Conservation (phyloP, 148 eudicot species). For the Diospyros kaki region DNA sequence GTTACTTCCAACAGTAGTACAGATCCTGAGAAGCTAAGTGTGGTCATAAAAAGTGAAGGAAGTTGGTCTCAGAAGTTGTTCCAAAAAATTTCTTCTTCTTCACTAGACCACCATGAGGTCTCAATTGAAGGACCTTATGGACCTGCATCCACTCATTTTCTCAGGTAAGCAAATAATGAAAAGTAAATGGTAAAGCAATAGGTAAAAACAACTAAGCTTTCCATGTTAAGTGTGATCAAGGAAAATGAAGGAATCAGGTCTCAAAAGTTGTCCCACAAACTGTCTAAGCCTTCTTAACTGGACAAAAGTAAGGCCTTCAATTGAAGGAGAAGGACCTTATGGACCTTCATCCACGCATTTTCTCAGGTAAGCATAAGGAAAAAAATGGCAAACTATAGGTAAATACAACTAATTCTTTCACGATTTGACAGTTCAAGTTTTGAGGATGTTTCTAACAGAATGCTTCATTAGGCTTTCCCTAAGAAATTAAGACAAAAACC, state of each 20-base stretch:
- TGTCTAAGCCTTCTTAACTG: constrained; percentile 24
- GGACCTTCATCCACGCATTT: constrained; percentile 56
- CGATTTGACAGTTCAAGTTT: no score
- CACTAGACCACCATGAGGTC: constrained; percentile 42
- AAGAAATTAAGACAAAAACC: no score
- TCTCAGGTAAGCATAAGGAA: constrained; percentile 33
- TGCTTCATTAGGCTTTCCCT: no score
- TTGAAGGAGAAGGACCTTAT: constrained; percentile 60
- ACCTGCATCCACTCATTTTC: constrained; percentile 49
- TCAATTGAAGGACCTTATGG: constrained; percentile 81
- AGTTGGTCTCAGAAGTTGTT: constrained; percentile 55
- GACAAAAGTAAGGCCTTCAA: constrained; percentile 50
- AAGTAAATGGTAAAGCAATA: no score
- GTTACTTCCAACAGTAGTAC: constrained; percentile 50
- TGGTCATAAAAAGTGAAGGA: constrained; percentile 61
- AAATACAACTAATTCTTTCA: no score
- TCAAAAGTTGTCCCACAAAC: constrained; percentile 32
- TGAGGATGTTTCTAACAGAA: no score
- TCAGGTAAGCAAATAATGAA: constrained; percentile 31
- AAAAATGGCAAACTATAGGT: no score
- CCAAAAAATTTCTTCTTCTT: constrained; percentile 30
- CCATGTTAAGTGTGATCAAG: constrained; percentile 42
- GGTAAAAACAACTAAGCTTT: no score
- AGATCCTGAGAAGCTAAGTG: constrained; percentile 55
- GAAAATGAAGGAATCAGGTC: constrained; percentile 73